Evolutionary conservation across 345 rosid species (phyloP), one percentile per base, ranked within the genome.

Genomic region (Mercurialis annua): DNA sequence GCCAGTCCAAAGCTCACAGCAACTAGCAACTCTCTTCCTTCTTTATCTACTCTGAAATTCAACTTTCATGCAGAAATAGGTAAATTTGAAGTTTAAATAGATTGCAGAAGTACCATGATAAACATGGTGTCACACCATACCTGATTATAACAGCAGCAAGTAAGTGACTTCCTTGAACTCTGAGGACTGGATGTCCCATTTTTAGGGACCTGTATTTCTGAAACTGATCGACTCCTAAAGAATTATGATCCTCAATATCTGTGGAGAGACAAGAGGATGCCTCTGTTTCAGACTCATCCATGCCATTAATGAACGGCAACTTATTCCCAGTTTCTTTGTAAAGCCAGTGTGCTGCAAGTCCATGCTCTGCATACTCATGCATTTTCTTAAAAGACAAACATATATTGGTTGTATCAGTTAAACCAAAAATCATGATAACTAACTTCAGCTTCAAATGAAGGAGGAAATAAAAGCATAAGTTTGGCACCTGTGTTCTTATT

Each of bases 311-410:
- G 6, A 79, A 69, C 46, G 81, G 77, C 64, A 84, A 68, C 53
- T 67, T 68, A 64, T 71, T 82, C 53, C 79, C 87, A 62, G 81
- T 76, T 84, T 87, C 93, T 75, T 87, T 87, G 65, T 87, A 87
- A 59, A 87, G 88, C 93, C 93, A 87, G 75, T 87, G 93, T n/a
- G 93, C 93, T 42, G 93, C 90, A 76, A 85, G 88, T 54, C 90
- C 93, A 79, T 87, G 86, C 67, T 87, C 93, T 57, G 93, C 93
- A 78, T 81, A 79, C 47, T 87, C 88, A 15, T 87, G 90, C 93
- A 87, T 87, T 79, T 80, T 87, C 93, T 85, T 74, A 4, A 72
- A 69, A 73, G 38, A 30, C 8, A 18, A 40, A 15, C 2, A 23
- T n/a, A 23, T 17, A 38, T 14, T 50, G 44, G 29, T 54, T 59